Evolutionary conservation across 345 rosid genomes (phyloP), one percentile per base, ranked within the genome.

Genomic region (Salix udensis): DNA sequence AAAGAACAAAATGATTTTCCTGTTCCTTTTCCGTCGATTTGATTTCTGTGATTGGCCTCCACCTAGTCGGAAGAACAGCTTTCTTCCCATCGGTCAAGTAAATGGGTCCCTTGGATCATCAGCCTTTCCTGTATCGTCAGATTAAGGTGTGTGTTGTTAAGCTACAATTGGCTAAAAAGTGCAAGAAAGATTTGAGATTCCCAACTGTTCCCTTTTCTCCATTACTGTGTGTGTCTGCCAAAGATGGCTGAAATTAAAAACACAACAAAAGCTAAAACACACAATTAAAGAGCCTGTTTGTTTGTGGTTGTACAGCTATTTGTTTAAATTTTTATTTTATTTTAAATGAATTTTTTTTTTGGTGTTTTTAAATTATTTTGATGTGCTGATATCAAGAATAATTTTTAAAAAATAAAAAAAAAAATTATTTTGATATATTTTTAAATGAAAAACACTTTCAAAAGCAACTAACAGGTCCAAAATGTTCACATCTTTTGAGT

Each of bases 401-500:
- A 28, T 28, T 28, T 28, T 26, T 26, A 26, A 26, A 26, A 26
- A 26, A 26, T 26, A 28, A 1, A 28, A 28, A 28, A 28, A 28
- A 0, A 28, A 0, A 28, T 28, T 1, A 28, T 28, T 28, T 28
- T 28, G 30, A 28, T 28, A 2, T 28, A 28, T 28, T 28, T 28
- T 2, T 28, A 28, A 28, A 28, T 28, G 0, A 28, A 28, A 28
- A 28, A 28, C 2, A 28, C 2, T 28, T 28, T 28, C 2, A 28
- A 28, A 28, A 28, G 1, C 2, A 28, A 28, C 30, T 28, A 28
- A 1, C 2, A 28, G 30, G 2, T 1, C 30, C 30, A 28, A 28
- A 28, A 28, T 4, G 0, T 0, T 2, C 9, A 0, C 12, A 39
- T 8, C 2, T 0, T 39, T 39, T 39, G 11, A 39, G 0, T 7